Base-by-base conservation (phyloP, 192 early-diverging fungal genomes). In the Coemansia sp. region DNA sequence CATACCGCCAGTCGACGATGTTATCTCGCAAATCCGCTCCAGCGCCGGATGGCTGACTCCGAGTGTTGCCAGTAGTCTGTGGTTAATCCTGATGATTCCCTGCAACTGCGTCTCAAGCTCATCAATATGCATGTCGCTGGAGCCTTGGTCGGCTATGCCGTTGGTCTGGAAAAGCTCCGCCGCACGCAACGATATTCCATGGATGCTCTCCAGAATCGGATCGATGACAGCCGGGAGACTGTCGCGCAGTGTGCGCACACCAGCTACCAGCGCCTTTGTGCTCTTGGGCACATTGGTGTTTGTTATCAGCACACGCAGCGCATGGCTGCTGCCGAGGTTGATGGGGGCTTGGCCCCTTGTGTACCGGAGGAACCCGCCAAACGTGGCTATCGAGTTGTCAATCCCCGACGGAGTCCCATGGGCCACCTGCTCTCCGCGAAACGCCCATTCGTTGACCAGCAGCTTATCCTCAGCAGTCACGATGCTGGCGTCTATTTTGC, bases 351-450 rank as follows among this genome's bases (percentile, higher is more conserved):
- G 39, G 23, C 90, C 91, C 65, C 89, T 90, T 13, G 79, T 74
- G 74, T 89, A 97, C 6, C 81, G 65, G 52, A 91, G 85, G 47
- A 92, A 92, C 19, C 93, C 93, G 84, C 97, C 97, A 75, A 84
- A 95, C 21, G 93, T 93, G 61, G 89, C 86, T 9, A 98, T 86
- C 18, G 94, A 84, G 71, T 99, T 99, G 71, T 99, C 98, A 12
- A 99, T 87, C 1, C 98, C 98, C 26, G 93, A 95, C 6, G 96
- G 95, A 39, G 91, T 94, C 9, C 95, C 95, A 69, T 99, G 98
- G 13, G 96, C 91, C 10, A 99, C 92, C 74, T 95, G 91, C 74
- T 99, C 98, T 2, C 93, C 90, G 59, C 86, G 85, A 72, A 93
- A 97, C 6, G 95, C 94, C 91, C 94, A 97, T n/a, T 82, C 73